Base-by-base conservation (phyloP, 306 rosid genomes). In the Cucumis melo region DNA sequence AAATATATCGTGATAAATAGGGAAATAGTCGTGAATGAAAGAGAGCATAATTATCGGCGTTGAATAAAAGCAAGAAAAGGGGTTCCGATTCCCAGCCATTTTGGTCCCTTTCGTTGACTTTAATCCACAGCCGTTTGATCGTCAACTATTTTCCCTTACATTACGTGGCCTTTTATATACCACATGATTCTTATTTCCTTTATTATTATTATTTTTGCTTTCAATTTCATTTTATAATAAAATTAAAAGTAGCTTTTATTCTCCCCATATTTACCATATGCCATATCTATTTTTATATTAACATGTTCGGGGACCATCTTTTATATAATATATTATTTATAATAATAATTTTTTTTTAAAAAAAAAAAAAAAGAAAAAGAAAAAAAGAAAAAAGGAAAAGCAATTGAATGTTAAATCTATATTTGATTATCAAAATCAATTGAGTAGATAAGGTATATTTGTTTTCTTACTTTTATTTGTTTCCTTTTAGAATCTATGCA, bases 41-140 rank as follows among this genome's bases (percentile, higher is more conserved):
- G 36, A 5, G 20, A 68, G 74, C 56, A 68, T 68, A 42, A 68
- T 68, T 68, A 41, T 68, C 74, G 74, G 74, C 74, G 56, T 68
- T 12, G 46, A 68, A 68, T 20, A 20, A 42, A 68, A 42, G 56
- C 74, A 68, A 68, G 19, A 39, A 66, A 68, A 32, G 29, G 17
- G 27, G 53, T 65, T 65, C 19, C 1, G 73, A 65, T 65, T 65
- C 53, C 16, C 16, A 39, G 24, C 53, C 73, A 65, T 39, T 42
- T 68, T 68, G 56, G 20, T 44, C 75, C 58, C 38, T 7, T 15
- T 1, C 4, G 58, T 70, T 70, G 75, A 70, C 75, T 70, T 44
- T 46, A 1, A 15, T 14, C 7, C 1, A 14, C 13, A 70, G 15
- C 41, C 56, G 20, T 68, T 13, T 0, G 74, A 68, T 67, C 24